phyloP scores from a whole-genome alignment of 163 green algal species.

The Chlorella variabilis region DNA sequence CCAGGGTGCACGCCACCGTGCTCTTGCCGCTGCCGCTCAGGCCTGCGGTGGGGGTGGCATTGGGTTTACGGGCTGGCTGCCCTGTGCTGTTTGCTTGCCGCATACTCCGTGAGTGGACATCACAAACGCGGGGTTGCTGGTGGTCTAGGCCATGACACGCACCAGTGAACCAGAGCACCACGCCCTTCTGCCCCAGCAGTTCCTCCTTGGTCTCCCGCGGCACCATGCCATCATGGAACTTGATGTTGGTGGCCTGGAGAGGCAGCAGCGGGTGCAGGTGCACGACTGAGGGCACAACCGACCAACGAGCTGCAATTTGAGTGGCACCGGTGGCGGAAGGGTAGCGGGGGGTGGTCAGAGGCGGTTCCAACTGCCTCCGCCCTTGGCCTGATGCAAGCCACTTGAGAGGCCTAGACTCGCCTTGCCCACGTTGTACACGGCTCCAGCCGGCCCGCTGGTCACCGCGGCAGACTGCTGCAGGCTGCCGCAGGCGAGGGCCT shows the following conservation, averaged over 20 bases:
- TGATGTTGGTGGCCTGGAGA: slow-evolving; percentile 42
- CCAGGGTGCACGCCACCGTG: slow-evolving; percentile 91
- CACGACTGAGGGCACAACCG: too few species aligned
- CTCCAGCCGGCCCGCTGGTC: neutral
- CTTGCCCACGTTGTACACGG: slow-evolving; percentile 32
- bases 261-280: too few species aligned
- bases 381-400: too few species aligned
- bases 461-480: slow-evolving; percentile 1
- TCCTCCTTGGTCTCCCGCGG: slow-evolving; percentile 79
- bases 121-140: too few species aligned
- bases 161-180: slow-evolving; percentile 94
- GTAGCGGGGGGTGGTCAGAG: too few species aligned
- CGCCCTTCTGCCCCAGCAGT: slow-evolving; percentile 87
- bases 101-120: too few species aligned
- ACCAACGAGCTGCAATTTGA: too few species aligned
- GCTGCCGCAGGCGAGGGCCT: neutral
- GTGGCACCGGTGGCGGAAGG: too few species aligned
- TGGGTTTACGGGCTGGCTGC: neutral
- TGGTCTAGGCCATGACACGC: too few species aligned
- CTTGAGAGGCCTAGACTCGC: neutral
- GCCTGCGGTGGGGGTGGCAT: slow-evolving; percentile 40
- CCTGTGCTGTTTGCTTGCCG: neutral
- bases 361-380: too few species aligned
- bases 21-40: slow-evolving; percentile 91
- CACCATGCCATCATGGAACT: slow-evolving; percentile 90